phyloP scores from a whole-genome alignment of 768 basidiomycete genomes.

The Gelatoporia subvermispora region DNA sequence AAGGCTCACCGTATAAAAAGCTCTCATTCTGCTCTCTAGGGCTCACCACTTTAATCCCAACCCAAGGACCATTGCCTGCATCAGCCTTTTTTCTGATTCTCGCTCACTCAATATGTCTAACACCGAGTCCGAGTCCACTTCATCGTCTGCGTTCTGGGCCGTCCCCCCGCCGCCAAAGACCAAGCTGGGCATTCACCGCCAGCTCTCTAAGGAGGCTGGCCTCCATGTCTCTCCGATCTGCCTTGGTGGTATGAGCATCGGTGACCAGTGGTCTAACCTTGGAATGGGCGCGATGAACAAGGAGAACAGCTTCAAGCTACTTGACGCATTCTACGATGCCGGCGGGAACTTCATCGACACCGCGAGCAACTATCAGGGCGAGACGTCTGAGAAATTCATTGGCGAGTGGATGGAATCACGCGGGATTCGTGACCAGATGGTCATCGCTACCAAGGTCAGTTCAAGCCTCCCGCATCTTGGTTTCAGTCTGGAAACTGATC shows the following conservation, averaged over 20 bases:
- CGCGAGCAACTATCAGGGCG: constrained; percentile 36
- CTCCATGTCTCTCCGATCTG: constrained; percentile 22
- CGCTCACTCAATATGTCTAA: constrained; percentile 19
- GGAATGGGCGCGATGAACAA: constrained; percentile 31
- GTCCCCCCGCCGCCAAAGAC: background rate
- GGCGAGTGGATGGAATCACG: constrained; percentile 38
- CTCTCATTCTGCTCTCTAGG: no score
- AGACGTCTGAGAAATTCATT: constrained; percentile 32
- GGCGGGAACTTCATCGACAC: constrained; percentile 44
- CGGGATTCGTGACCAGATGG: constrained; percentile 32
- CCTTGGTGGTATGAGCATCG: constrained; percentile 35
- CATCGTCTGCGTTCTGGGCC: constrained; percentile 20
- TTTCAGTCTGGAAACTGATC: background rate
- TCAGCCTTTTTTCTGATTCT: no score
- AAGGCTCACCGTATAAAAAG: no score
- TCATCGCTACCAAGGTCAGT: constrained; percentile 26
- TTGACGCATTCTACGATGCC: constrained; percentile 41
- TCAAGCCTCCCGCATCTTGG: background rate
- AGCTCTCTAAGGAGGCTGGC: background rate
- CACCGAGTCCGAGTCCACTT: constrained; percentile 29
- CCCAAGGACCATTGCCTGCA: no score
- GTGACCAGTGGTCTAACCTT: constrained; percentile 29
- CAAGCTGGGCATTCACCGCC: background rate
- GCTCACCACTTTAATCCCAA: no score
- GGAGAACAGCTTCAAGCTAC: constrained; percentile 33